These are phyloP conservation scores for Fusarium camptoceras DNA, from an alignment of 2,329 filamentous ascomycete genomes.

Conservation along the genomic window DNA sequence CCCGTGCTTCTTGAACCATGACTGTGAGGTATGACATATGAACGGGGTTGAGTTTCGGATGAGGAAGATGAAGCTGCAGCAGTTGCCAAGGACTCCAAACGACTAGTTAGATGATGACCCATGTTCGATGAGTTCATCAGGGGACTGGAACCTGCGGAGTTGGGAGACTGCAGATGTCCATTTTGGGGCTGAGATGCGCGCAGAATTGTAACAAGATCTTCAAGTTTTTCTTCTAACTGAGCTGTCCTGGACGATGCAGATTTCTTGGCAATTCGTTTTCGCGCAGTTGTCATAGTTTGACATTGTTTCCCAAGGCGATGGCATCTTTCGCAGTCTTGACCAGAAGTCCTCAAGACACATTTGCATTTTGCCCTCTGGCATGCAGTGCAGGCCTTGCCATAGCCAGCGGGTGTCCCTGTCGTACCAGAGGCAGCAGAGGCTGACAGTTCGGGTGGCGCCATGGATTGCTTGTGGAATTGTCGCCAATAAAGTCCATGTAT, in stretches of 20 bases:
- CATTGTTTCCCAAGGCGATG: constrained; percentile 62
- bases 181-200: constrained; percentile 47
- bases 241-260: constrained; percentile 54
- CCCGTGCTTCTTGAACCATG: constrained; percentile 17
- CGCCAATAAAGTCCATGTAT: neutral
- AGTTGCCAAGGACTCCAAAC: constrained; percentile 53
- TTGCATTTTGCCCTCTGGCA: constrained; percentile 63
- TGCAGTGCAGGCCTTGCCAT: constrained; percentile 60
- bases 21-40: constrained; percentile 15
- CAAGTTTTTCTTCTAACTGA: constrained; percentile 63
- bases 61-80: constrained; percentile 51
- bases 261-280: constrained; percentile 53
- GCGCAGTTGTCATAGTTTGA: constrained; percentile 56
- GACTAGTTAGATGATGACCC: constrained; percentile 43
- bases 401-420: constrained; percentile 52
- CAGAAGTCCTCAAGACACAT: constrained; percentile 56
- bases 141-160: constrained; percentile 10
- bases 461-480: constrained; percentile 18
- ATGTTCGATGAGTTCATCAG: constrained; percentile 24
- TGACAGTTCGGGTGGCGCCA: constrained; percentile 40
- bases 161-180: constrained; percentile 28
- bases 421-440: constrained; percentile 14
- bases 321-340: constrained; percentile 55
- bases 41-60: constrained; percentile 25
- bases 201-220: constrained; percentile 61